These are phyloP conservation scores for Alternaria atra DNA, from an alignment of 2,329 filamentous ascomycete genomes.

Conservation along the genomic window DNA sequence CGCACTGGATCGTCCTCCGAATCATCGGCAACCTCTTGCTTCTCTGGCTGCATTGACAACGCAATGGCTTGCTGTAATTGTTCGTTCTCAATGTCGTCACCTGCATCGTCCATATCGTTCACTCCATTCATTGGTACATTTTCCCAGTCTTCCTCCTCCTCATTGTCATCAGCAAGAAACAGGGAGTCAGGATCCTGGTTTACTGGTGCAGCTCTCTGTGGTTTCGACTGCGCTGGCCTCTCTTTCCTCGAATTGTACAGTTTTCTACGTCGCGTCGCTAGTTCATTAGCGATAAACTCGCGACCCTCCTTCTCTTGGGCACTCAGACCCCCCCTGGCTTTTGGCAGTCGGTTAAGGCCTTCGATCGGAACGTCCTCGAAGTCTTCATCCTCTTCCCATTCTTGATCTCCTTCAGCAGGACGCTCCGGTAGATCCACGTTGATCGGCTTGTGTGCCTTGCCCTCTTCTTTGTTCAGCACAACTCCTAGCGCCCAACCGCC, in stretches of 20 bases:
- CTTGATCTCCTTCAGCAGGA: slow-evolving; percentile 65
- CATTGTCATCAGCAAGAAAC: slow-evolving; percentile 61
- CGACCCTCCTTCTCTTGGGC: slow-evolving; percentile 44
- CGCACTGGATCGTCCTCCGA: slow-evolving; percentile 54
- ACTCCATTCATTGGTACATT: slow-evolving; percentile 57
- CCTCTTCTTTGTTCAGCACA: slow-evolving; percentile 83
- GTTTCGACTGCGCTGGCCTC: slow-evolving; percentile 23
- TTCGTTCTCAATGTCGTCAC: slow-evolving; percentile 69
- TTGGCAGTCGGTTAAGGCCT: slow-evolving; percentile 84
- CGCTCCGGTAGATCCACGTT: slow-evolving; percentile 76
- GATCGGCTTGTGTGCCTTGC: slow-evolving; percentile 85
- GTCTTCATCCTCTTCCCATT: slow-evolving; percentile 76
- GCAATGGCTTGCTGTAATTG: slow-evolving; percentile 85
- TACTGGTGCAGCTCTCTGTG: slow-evolving; percentile 29
- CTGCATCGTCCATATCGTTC: slow-evolving; percentile 64
- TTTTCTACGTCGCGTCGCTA: slow-evolving; percentile 57
- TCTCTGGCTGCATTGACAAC: slow-evolving; percentile 75
- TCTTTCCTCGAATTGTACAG: slow-evolving; percentile 56
- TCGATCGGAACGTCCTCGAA: slow-evolving; percentile 95
- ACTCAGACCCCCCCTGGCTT: slow-evolving; percentile 52
- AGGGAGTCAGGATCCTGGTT: slow-evolving; percentile 61
- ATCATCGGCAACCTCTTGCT: slow-evolving; percentile 60
- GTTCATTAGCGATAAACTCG: slow-evolving; percentile 47
- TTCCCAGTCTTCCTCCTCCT: slow-evolving; percentile 54
- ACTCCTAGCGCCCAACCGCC: slow-evolving; percentile 97